Percentiles rank a stretch among this genome's conserved stretches.
phyloP scores from a whole-genome alignment of 2,329 filamentous ascomycete genomes.

The Stemphylium lycopersici region DNA sequence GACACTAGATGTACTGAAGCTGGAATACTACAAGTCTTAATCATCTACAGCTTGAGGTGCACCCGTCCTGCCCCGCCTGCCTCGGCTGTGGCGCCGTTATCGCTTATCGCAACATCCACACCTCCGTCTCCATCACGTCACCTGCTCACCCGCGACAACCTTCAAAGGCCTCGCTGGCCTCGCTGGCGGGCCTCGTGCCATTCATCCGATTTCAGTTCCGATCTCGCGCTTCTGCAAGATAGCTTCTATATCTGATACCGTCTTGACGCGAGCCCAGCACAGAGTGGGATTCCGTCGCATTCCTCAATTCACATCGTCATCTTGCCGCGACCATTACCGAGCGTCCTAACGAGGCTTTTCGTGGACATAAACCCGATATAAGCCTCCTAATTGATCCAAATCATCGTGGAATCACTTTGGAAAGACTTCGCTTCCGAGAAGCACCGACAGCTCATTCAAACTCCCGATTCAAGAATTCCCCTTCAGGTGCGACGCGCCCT shows the following conservation, averaged over 20 bases:
- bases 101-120: constrained; percentile 24
- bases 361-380: neutral
- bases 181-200: neutral
- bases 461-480: no score
- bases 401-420: neutral
- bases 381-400: no score
- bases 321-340: neutral
- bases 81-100: constrained; percentile 32
- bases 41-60: constrained; percentile 3
- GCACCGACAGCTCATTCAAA: no score
- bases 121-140: constrained; percentile 29
- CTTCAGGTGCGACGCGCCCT: no score
- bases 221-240: neutral
- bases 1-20: neutral
- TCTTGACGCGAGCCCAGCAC: neutral
- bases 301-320: neutral
- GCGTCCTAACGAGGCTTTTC: neutral
- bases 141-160: constrained; percentile 14
- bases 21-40: neutral
- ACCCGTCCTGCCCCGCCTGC: constrained; percentile 10
- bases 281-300: neutral
- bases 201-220: neutral
- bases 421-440: neutral
- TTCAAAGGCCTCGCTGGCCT: neutral
- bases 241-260: neutral